Percentiles rank a stretch among this genome's conserved stretches.
phyloP scores from a whole-genome alignment of 2,329 filamentous ascomycete genomes.

The Pseudopyrenochaeta lycopersici region DNA sequence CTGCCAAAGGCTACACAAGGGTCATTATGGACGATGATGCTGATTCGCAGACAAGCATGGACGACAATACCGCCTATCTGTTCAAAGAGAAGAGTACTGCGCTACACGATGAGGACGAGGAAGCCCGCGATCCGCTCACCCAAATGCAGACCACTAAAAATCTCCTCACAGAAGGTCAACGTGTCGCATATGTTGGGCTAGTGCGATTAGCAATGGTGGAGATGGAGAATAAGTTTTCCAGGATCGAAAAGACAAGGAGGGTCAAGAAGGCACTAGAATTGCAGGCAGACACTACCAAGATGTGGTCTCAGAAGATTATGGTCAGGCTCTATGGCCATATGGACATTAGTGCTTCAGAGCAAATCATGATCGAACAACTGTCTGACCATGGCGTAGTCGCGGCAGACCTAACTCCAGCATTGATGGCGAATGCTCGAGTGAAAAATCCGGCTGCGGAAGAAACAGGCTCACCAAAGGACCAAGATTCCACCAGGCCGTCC shows the following conservation, averaged over 20 bases:
- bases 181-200: constrained; percentile 94
- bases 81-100: constrained; percentile 79
- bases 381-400: constrained; percentile 90
- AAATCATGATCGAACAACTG: constrained; percentile 98
- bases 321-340: constrained; percentile 92
- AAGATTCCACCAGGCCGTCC: constrained; percentile 44
- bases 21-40: constrained; percentile 96
- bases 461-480: constrained; percentile 19
- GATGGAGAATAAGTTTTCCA: constrained; percentile 75
- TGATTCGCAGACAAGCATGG: constrained; percentile 92
- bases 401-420: constrained; percentile 79
- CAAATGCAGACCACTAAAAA: constrained; percentile 98
- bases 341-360: constrained; percentile 91
- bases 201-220: constrained; percentile 81
- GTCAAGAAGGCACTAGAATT: constrained; percentile 76
- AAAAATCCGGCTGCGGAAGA: constrained; percentile 85
- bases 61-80: constrained; percentile 95
- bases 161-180: constrained; percentile 91
- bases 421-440: constrained; percentile 92
- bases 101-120: constrained; percentile 75
- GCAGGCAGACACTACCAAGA: constrained; percentile 80
- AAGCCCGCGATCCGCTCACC: constrained; percentile 78
- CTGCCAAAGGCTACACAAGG: constrained; percentile 92
- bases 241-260: constrained; percentile 68
- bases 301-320: constrained; percentile 99